Conservation (phyloP, 805 yeast genomes). For the Isabelozyma heimii region DNA sequence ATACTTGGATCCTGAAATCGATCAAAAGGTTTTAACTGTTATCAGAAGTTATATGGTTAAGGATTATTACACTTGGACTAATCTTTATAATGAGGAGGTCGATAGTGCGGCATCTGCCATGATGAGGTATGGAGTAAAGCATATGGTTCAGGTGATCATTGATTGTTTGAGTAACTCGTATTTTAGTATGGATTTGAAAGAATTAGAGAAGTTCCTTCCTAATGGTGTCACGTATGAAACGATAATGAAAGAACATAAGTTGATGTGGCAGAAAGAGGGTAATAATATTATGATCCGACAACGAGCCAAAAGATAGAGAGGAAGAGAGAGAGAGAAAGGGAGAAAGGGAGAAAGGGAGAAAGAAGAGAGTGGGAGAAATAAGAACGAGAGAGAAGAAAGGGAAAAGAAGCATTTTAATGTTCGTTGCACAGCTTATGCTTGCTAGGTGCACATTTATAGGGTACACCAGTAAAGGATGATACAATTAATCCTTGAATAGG, state of each 20-base stretch:
- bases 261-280: neutral
- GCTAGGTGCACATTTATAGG: too few relatives aligned
- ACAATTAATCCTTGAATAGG: too few relatives aligned
- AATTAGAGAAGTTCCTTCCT: conserved; percentile 29
- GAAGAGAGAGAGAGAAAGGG: too few relatives aligned
- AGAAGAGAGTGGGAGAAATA: too few relatives aligned
- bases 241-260: neutral
- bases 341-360: too few relatives aligned
- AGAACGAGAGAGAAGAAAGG: too few relatives aligned
- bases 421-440: too few relatives aligned
- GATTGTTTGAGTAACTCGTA: conserved; percentile 27
- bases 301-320: too few relatives aligned
- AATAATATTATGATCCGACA: too few relatives aligned
- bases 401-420: too few relatives aligned
- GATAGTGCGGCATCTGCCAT: conserved; percentile 31
- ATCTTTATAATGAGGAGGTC: conserved; percentile 27
- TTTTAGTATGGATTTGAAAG: conserved; percentile 29
- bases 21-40: conserved; percentile 10
- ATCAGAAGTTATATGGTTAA: conserved; percentile 25
- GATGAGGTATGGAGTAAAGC: conserved; percentile 41
- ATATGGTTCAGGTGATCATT: conserved; percentile 31
- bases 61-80: conserved; percentile 31
- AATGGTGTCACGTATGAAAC: conserved; percentile 14
- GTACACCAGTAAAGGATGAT: too few relatives aligned
- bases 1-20: conserved; percentile 16